Conservation (phyloP, 257 asterid genomes). For the Craterostigma plantagineum region DNA sequence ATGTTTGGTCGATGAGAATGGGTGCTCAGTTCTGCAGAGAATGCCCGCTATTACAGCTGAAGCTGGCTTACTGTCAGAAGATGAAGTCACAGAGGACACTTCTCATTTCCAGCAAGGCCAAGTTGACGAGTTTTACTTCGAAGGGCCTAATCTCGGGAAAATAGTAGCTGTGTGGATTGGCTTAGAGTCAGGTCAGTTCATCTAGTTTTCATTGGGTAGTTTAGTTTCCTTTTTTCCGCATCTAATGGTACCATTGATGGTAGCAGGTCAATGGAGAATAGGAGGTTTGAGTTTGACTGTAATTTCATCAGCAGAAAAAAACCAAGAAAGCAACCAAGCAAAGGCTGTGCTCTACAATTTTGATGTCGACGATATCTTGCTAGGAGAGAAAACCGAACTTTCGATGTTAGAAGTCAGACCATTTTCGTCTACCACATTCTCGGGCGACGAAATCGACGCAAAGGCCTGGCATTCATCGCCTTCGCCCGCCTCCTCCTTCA, state of each 20-base stretch:
- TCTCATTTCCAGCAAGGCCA: constrained; percentile 52
- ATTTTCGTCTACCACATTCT: constrained; percentile 22
- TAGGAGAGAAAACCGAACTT: constrained; percentile 54
- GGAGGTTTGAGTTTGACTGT: constrained; percentile 35
- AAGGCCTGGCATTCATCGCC: constrained; percentile 6
- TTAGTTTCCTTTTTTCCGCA: neutral
- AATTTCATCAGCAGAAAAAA: constrained; percentile 15
- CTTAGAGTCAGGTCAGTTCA: constrained; percentile 61
- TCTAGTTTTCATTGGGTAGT: no score
- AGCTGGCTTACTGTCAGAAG: no score
- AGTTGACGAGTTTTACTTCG: constrained; percentile 50
- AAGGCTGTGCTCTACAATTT: constrained; percentile 31
- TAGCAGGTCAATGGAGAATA: constrained; percentile 74
- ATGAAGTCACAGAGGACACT: constrained; percentile 10
- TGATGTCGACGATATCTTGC: constrained; percentile 39
- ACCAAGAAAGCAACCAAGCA: no score
- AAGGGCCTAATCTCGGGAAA: constrained; percentile 60
- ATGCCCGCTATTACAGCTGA: constrained; percentile 27
- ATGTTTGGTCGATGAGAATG: constrained; percentile 65
- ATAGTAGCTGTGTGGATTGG: constrained; percentile 67
- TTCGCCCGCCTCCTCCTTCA: constrained; percentile 9
- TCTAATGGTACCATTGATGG: neutral
- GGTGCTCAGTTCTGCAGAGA: constrained; percentile 60
- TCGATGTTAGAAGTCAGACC: constrained; percentile 70
- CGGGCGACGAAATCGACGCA: constrained; percentile 18